Evolutionary conservation across 1,284 basidiomycete genomes (phyloP), one percentile per base, ranked within the genome.

Genomic region (Apiotrichum gamsii): DNA sequence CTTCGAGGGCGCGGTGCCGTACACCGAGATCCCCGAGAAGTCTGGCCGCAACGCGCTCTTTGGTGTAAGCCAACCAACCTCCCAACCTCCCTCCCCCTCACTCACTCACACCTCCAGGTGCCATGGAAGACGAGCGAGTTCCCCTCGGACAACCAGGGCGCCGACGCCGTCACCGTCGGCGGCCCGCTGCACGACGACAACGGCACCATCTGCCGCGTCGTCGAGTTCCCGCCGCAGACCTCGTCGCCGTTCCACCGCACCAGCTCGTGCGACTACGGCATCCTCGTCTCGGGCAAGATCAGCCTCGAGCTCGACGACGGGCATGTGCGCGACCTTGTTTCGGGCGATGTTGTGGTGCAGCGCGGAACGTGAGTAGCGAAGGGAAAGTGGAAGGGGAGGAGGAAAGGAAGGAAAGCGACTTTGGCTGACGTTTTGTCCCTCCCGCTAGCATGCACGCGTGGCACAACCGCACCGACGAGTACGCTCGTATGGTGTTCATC

Each of bases 251-350:
- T 51, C 43, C 49, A 51, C 40, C 44, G 49, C 14, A 51, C 49
- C 15, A 20, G 28, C 3, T 43, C 40, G 9, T 32, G 46, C 18
- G 49, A 51, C 20, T 51, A 51, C 18, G 49, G 49, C 23, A 39
- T 51, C 20, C 44, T 51, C 16, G 33, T 51, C 15, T 37, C 30
- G 16, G 49, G 49, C 20, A 35, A 51, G n/a, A 44, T 52, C 10
- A 37, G 43, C 21, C 40, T 51, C 32, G 49, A 51, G 49, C 36
- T 51, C 14, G 49, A 51, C 29, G 39, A 47, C 19, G 49, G 49
- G 8, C 43, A 42, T 20, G 34, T 35, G 0, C 42, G 43, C 34
- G 28, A 40, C 25, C 39, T 51, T 24, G 33, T 18, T 18, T 39
- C 42, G 37, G 42, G 39, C 2, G 44, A 46, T 25, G 43, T 46